Base-by-base conservation (phyloP, 345 rosid species). In the Citrus cavaleriei region DNA sequence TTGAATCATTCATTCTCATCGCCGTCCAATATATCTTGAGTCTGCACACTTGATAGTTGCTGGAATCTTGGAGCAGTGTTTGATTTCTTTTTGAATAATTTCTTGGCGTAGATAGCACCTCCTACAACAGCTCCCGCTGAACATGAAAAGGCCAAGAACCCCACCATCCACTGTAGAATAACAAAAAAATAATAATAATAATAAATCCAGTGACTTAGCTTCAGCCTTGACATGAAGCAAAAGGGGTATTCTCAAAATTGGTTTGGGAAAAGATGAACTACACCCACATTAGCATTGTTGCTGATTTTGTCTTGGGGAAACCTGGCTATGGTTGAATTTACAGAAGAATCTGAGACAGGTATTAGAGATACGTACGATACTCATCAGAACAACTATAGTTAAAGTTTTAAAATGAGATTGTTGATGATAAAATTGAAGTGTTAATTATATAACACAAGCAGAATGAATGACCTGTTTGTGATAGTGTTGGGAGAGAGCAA, bases 81-180 rank as follows among this genome's bases (percentile, higher is more conserved):
- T 3, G 73, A 64, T 63, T 69, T 84, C 49, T 74, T 80, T 42
- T 35, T 7, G 27, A 57, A 61, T 27, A 81, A 28, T 78, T 76
- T 84, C 61, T 55, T 77, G 51, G 51, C 77, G 49, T 73, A 84
- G 28, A 78, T 22, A 63, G 69, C 84, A 40, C 70, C 78, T 18
- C 61, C 85, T 51, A 75, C 75, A 13, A 81, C 82, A 49, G 85
- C 87, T 84, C 73, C 83, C 13, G 75, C 71, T 5, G 84, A 83
- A 72, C 69, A 85, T 65, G 78, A 34, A 21, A 80, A 34, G 70
- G 67, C 81, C 64, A 80, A 60, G 2, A 70, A 73, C 72, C 73
- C 76, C 72, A 75, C 67, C 28, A 72, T 14, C 78, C 81, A 73
- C 89, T 85, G 80, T 8, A 3, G 7, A 30, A 5, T 16, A 40